Evolutionary conservation across 345 rosid species (phyloP).

Genomic region (Citrus glauca): DNA sequence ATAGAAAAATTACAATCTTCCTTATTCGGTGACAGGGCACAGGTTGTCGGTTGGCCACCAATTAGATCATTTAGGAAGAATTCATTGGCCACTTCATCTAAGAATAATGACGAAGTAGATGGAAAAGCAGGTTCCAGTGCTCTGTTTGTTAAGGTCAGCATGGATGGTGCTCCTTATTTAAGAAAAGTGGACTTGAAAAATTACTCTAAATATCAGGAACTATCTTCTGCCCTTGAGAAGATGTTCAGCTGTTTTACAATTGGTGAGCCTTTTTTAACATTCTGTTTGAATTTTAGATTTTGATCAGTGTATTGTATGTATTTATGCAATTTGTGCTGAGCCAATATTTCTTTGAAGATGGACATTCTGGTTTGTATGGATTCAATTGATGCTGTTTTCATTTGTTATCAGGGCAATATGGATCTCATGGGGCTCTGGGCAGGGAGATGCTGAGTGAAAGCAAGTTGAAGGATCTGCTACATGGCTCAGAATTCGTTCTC

Average conservation of each 20-base stretch:
- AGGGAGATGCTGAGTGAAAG: conserved; percentile 53
- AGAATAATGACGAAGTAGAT: conserved; percentile 56
- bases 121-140: conserved; percentile 58
- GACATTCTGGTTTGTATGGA: conserved; percentile 14
- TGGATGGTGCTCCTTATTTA: conserved; percentile 81
- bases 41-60: conserved; percentile 86
- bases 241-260: conserved; percentile 71
- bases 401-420: conserved; percentile 47
- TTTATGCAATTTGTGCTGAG: conserved; percentile 5
- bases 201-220: conserved; percentile 50
- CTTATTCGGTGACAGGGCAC: conserved; percentile 43
- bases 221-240: conserved; percentile 73
- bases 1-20: neutral
- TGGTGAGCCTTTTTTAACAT: conserved; percentile 30
- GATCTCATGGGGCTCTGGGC: conserved; percentile 41
- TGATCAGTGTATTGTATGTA: neutral
- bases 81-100: conserved; percentile 51
- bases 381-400: conserved; percentile 25
- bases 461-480: conserved; percentile 51
- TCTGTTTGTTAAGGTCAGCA: conserved; percentile 64
- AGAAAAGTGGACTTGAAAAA: conserved; percentile 65
- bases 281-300: neutral
- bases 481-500: conserved; percentile 62
- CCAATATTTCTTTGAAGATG: conserved; percentile 8
- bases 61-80: conserved; percentile 66